Evolutionary conservation across 371 early-diverging fungal species (phyloP).

Genomic region (Rhizomucor pusillus): DNA sequence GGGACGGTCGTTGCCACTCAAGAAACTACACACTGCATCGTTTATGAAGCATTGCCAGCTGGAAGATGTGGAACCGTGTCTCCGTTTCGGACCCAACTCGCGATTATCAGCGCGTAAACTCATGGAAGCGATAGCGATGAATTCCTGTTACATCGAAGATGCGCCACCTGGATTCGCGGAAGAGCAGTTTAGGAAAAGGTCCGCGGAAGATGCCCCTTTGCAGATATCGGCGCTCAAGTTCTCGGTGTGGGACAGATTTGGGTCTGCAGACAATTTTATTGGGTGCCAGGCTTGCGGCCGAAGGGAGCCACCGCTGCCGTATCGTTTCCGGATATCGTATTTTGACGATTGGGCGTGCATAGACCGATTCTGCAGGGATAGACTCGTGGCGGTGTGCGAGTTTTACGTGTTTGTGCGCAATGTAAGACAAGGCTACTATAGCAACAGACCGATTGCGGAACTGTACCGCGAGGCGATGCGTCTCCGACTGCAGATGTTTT

Average conservation of each 20-base stretch:
- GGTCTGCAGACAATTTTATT: constrained; percentile 31
- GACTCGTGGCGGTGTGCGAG: constrained; percentile 88
- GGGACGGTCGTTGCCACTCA: constrained; percentile 54
- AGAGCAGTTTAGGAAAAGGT: constrained; percentile 54
- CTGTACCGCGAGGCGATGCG: constrained; percentile 78
- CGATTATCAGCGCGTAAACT: constrained; percentile 83
- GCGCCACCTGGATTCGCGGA: constrained; percentile 68
- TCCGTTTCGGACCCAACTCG: constrained; percentile 87
- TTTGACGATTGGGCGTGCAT: constrained; percentile 83
- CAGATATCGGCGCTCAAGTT: constrained; percentile 56
- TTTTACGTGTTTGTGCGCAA: constrained; percentile 91
- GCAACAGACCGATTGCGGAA: constrained; percentile 69
- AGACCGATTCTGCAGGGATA: constrained; percentile 83
- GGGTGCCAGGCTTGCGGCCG: constrained; percentile 92
- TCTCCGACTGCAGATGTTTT: constrained; percentile 90
- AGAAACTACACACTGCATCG: constrained; percentile 67
- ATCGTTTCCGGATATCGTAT: constrained; percentile 78
- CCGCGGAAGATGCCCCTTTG: constrained; percentile 37
- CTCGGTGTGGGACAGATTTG: constrained; percentile 65
- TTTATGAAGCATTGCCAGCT: constrained; percentile 83
- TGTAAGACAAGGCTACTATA: constrained; percentile 81
- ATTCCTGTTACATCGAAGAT: constrained; percentile 74
- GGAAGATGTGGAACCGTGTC: constrained; percentile 88
- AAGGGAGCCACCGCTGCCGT: constrained; percentile 55
- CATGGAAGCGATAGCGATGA: constrained; percentile 81